Percentiles rank a stretch among this genome's conserved stretches.
Conservation (phyloP, 2,329 filamentous ascomycete species). For the Helotiales sp. region DNA sequence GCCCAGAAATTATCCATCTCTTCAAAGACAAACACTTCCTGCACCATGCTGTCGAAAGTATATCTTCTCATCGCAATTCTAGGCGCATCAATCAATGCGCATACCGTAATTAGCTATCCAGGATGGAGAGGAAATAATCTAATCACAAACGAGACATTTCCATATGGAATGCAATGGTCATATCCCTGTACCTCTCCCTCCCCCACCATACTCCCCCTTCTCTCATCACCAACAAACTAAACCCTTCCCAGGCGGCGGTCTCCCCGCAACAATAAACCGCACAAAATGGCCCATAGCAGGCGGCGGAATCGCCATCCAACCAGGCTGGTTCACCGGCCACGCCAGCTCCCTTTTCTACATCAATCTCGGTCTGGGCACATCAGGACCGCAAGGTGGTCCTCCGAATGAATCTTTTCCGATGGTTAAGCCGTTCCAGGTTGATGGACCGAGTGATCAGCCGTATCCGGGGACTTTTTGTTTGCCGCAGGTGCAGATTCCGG, state of each 20-base stretch:
- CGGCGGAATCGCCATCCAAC: slow-evolving; percentile 81
- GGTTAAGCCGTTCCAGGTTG: slow-evolving; percentile 74
- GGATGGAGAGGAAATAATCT: slow-evolving; percentile 33
- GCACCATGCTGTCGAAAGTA: not conserved
- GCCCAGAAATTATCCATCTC: too few species aligned
- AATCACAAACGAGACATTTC: slow-evolving; percentile 20
- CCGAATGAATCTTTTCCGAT: slow-evolving; percentile 82
- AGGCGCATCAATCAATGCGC: not conserved
- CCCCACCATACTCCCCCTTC: not conserved
- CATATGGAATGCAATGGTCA: slow-evolving; percentile 25
- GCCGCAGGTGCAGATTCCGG: slow-evolving; percentile 80
- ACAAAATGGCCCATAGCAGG: slow-evolving; percentile 87
- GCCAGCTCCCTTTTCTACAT: slow-evolving; percentile 76
- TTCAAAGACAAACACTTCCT: too few species aligned
- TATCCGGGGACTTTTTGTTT: slow-evolving; percentile 85
- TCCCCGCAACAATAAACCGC: slow-evolving; percentile 4
- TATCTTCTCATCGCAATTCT: not conserved
- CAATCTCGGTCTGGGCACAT: slow-evolving; percentile 80
- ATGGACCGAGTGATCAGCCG: slow-evolving; percentile 73
- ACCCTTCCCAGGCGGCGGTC: not conserved
- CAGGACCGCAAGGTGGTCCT: slow-evolving; percentile 60
- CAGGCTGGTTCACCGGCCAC: slow-evolving; percentile 92
- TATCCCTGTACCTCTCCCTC: slow-evolving; percentile 22
- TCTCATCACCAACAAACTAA: not conserved
- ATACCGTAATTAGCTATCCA: slow-evolving; percentile 33